Evolutionary conservation across 225 moss, liverwort and hornwort species (phyloP), one percentile per base, ranked within the genome.

Genomic region (Marchantia paleacea): DNA sequence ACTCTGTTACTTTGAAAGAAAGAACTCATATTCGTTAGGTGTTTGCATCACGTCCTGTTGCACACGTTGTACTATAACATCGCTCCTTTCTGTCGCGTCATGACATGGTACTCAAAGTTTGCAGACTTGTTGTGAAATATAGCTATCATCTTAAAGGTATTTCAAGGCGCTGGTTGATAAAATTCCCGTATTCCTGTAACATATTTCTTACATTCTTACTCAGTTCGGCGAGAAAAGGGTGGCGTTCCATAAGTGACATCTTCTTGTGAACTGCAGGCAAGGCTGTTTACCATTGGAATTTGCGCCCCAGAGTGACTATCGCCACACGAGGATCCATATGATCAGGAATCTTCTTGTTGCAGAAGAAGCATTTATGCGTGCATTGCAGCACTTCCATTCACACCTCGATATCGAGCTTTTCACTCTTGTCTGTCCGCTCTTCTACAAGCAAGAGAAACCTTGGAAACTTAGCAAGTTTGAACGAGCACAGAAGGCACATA

Each of bases 221-320:
- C 5, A 16, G 58, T 58, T 15, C 20, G 15, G 20, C 13, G 51
- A 2, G 5, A 50, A n/a, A 22, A 62, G n/a, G 62, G 62, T 24
- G 48, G 12, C 10, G 20, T 72, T 48, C 12, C 22, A 2, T 47
- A 22, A 51, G 51, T 72, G 52, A 72, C 24, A 24, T 57, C 16
- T 20, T 75, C 31, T 39, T 75, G 20, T 57, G 30, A 29, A 55
- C 75, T 14, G 72, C 58, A 92, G 92, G 58, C 85, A 90, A 85
- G 91, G 90, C 55, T 92, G 92, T 81, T 81, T 82, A 3, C 91
- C 87, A 19, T 9, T 69, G 55, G 12, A 79, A 3, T 90, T 88
- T 74, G 75, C 88, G 71, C 71, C 79, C 6, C 25, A 83, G 15
- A 48, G 79, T 66, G 75, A 53, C 49, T 92, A 87, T 8, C 75